Conservation (phyloP, 768 basidiomycete species). For the Chalciporus sphaerocephalus region DNA sequence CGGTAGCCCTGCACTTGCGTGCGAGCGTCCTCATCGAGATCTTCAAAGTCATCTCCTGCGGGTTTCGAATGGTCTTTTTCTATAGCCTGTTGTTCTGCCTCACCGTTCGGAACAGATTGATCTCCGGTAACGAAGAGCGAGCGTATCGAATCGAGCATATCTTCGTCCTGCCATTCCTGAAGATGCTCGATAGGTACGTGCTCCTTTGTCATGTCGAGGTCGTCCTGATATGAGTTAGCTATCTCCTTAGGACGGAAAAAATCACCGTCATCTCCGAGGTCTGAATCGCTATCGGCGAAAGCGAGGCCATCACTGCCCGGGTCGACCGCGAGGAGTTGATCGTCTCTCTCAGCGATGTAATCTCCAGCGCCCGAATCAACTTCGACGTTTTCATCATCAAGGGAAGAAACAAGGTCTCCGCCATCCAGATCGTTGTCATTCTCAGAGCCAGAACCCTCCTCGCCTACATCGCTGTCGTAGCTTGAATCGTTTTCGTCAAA, state of each 20-base stretch:
- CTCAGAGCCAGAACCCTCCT: not conserved
- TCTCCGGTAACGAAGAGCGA: slow-evolving; percentile 86
- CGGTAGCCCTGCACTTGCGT: slow-evolving; percentile 85
- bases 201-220: slow-evolving; percentile 69
- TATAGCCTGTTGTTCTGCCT: slow-evolving; percentile 40
- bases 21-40: slow-evolving; percentile 70
- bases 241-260: slow-evolving; percentile 62
- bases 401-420: not conserved
- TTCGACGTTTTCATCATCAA: not conserved
- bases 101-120: slow-evolving; percentile 32
- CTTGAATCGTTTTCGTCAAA: slow-evolving; percentile 15
- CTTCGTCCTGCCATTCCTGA: slow-evolving; percentile 80
- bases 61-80: slow-evolving; percentile 34
- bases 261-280: slow-evolving; percentile 56
- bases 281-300: slow-evolving; percentile 80
- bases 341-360: slow-evolving; percentile 39
- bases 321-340: slow-evolving; percentile 34
- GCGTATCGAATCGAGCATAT: slow-evolving; percentile 79
- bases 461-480: slow-evolving; percentile 1
- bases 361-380: not conserved
- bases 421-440: slow-evolving; percentile 2
- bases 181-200: slow-evolving; percentile 45
- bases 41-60: slow-evolving; percentile 66
- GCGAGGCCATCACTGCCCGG: slow-evolving; percentile 45
- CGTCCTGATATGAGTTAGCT: slow-evolving; percentile 40